Evolutionary conservation across 1,284 basidiomycete species (phyloP).

Genomic region (Schizopora paradoxa): DNA sequence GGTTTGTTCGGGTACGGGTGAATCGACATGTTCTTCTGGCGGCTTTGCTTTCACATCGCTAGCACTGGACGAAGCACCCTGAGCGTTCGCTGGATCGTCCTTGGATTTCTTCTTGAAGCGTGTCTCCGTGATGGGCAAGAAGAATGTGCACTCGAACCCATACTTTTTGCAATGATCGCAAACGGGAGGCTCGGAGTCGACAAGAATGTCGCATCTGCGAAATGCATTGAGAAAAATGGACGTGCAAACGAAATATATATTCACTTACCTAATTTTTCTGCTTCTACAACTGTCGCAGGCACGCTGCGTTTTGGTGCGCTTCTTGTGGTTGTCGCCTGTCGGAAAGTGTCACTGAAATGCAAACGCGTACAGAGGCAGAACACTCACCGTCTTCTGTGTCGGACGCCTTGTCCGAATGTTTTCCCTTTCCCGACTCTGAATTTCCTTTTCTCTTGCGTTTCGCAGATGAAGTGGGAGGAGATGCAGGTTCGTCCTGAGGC

Average conservation of each 20-base stretch:
- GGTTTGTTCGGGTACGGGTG: constrained; percentile 15
- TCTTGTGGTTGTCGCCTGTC: constrained; percentile 56
- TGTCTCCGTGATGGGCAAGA: constrained; percentile 96
- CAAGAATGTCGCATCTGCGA: constrained; percentile 69
- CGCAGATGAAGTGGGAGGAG: constrained; percentile 14
- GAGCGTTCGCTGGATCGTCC: constrained; percentile 56
- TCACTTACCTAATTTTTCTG: constrained; percentile 78
- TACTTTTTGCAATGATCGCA: constrained; percentile 90
- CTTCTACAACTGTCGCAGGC: constrained; percentile 90
- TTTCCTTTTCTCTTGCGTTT: constrained; percentile 66
- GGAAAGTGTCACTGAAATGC: constrained; percentile 21
- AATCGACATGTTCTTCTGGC: constrained; percentile 28
- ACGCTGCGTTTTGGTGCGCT: constrained; percentile 85
- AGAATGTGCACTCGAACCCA: constrained; percentile 90
- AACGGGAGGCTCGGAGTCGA: constrained; percentile 66
- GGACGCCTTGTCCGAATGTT: constrained; percentile 39
- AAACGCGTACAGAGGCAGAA: background rate
- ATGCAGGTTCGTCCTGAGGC: constrained; percentile 31
- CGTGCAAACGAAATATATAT: constrained; percentile 6
- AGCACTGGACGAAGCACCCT: constrained; percentile 29
- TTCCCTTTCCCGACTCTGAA: constrained; percentile 34
- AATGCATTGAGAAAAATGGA: background rate
- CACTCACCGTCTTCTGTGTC: constrained; percentile 51
- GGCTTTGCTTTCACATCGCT: constrained; percentile 36
- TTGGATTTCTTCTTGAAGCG: constrained; percentile 93